Base-by-base conservation (phyloP, 2,329 filamentous ascomycete genomes). In the Fusarium sp. region DNA sequence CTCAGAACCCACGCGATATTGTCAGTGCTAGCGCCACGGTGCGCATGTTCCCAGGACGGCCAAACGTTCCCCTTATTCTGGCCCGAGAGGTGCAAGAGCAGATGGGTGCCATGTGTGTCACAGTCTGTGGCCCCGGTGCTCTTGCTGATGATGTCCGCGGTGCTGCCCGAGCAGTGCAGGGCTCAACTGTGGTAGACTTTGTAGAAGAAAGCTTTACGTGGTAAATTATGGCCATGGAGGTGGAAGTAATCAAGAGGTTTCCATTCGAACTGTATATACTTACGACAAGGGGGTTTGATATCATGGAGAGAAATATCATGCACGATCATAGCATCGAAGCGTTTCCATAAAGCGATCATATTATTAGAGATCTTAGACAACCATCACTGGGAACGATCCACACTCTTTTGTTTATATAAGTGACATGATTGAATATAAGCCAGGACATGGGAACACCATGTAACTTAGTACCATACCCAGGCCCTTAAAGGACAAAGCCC, bases 41-140 rank as follows among this genome's bases (percentile, higher is more conserved):
- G 59, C 93, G 95, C 81, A 96, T 98, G 92, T 94, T 93, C 80
- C 92, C 94, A 3, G 95, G 96, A 5, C 90, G 95, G 71, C 95
- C 95, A 13, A 94, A 97, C 77, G 88, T 97, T 46, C 87, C 90
- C 23, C 89, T 92, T 1, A 83, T 98, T n/a, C 84, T 98, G 49
- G 87, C 90, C 70, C 92, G 92, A 81, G 95, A 98, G 83, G 91
- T 95, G 20, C 87, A 91, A 76, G 89, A 92, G 75, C 93, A 96
- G 79, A 85, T 93, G 58, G 96, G 96, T 12, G 94, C 95, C 53
- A 97, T 98, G 90, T 93, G 90, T 26, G 94, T 98, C 46, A 92
- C 91, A 14, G 91, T 94, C 26, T 95, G 93, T 74, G 93, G 93
- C 6, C 91, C 92, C 13, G 93, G 93, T 27, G 88, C 89, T 5